phyloP scores from a whole-genome alignment of 345 rosid species.

The Viola odorata region DNA sequence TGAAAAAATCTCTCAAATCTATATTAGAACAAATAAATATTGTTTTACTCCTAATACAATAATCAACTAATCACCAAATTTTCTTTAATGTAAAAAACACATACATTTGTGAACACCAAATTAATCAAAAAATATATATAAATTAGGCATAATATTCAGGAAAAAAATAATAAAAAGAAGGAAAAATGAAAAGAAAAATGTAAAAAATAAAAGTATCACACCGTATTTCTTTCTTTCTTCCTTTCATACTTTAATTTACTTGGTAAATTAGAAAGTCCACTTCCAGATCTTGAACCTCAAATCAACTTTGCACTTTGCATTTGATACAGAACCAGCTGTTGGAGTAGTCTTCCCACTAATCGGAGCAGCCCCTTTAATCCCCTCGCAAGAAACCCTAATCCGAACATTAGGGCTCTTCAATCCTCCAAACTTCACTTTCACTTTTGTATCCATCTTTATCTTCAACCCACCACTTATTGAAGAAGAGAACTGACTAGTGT shows the following conservation, averaged over 20 bases:
- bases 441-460: slow-evolving; percentile 56
- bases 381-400: slow-evolving; percentile 59
- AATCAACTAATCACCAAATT: neutral
- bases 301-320: slow-evolving; percentile 74
- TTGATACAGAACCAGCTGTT: slow-evolving; percentile 43
- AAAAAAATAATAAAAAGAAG: neutral
- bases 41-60: neutral
- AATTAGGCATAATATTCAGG: neutral
- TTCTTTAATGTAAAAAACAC: neutral
- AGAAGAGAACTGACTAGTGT: no score
- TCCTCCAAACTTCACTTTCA: slow-evolving; percentile 63
- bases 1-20: neutral
- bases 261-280: slow-evolving; percentile 36
- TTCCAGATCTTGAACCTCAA: slow-evolving; percentile 83
- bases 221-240: neutral
- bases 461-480: slow-evolving; percentile 46
- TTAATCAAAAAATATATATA: neutral
- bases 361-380: slow-evolving; percentile 51
- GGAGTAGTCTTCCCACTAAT: slow-evolving; percentile 41
- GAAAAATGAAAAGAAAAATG: no score
- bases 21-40: neutral
- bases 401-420: slow-evolving; percentile 52
- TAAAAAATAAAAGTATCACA: neutral
- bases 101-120: neutral
- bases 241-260: neutral